Base-by-base conservation (phyloP, 306 rosid genomes). In the Trifolium fragiferum region DNA sequence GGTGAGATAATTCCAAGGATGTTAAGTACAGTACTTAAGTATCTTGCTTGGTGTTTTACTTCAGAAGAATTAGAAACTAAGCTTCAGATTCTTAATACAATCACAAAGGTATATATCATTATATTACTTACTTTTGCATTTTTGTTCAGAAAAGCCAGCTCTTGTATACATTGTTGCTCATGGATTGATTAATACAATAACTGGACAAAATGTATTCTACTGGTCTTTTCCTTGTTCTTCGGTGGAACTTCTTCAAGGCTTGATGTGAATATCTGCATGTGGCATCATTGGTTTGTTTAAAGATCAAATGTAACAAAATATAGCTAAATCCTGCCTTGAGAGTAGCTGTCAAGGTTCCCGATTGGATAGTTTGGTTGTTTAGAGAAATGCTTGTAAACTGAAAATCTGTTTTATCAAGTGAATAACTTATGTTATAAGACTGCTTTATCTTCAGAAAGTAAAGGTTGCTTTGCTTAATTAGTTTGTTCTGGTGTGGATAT, bases 71-170 rank as follows among this genome's bases (percentile, higher is more conserved):
- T 80, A 71, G 97, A 92, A 78, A 79, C 98, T 58, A 95, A 92
- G 89, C 92, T 92, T 82, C 99, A 95, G 86, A 92, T 90, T 79
- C 93, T 93, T 62, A 95, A 89, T 80, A 82, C 96, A 40, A 77
- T 77, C 65, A 89, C 80, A 65, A 95, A 90, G 99, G 99, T 94
- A 85, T 74, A 66, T 74, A 66, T 23, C 37, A 12, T 74, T 32
- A 44, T 62, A 19, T 46, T 49, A 54, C n/a, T 46, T 49, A 54
- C n/a, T 72, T 13, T 66, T 43, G 20, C 4, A 12, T 64, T 57
- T 49, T 30, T 58, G 7, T 72, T 10, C 67, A 55, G 32, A 46
- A 19, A 49, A 54, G 15, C 6, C 61, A 55, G 20, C 19, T 61
- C 49, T 30, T 55, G 21, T 20, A 30, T 37, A 33, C 14, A 12